phyloP scores from a whole-genome alignment of 2,329 filamentous ascomycete genomes.

The Arthrobotrys megalospora region DNA sequence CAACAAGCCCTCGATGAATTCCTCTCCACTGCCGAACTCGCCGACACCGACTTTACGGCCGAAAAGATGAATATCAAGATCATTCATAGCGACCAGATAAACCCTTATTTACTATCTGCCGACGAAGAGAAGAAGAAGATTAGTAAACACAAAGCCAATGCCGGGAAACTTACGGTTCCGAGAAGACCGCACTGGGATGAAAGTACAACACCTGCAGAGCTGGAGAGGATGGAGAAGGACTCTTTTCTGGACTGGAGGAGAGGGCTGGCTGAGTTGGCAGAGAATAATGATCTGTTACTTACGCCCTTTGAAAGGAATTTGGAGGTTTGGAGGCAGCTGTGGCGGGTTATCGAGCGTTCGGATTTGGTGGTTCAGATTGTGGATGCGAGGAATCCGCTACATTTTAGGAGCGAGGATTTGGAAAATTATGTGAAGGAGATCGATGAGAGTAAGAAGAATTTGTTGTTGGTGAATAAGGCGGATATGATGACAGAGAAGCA shows the following conservation, averaged over 20 bases:
- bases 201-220: slow-evolving; percentile 83
- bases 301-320: slow-evolving; percentile 97
- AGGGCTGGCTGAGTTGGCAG: slow-evolving; percentile 90
- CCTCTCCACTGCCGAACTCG: slow-evolving; percentile 92
- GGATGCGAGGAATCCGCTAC: slow-evolving; percentile 91
- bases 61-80: slow-evolving; percentile 99
- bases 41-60: slow-evolving; percentile 96
- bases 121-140: slow-evolving; percentile 84
- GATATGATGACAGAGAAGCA: slow-evolving; percentile 97
- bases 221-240: slow-evolving; percentile 84
- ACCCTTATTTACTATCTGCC: slow-evolving; percentile 89
- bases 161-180: slow-evolving; percentile 85
- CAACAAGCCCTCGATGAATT: slow-evolving; percentile 98
- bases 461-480: slow-evolving; percentile 96
- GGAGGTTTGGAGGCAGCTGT: slow-evolving; percentile 97
- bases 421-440: slow-evolving; percentile 96
- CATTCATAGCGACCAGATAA: slow-evolving; percentile 95
- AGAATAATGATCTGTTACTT: slow-evolving; percentile 94
- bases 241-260: slow-evolving; percentile 89
- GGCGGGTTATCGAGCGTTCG: slow-evolving; percentile 97
- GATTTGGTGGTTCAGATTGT: slow-evolving; percentile 98
- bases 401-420: slow-evolving; percentile 94
- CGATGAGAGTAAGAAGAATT: slow-evolving; percentile 86
- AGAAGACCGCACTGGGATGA: slow-evolving; percentile 90
- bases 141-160: slow-evolving; percentile 87